Evolutionary conservation across 169 alveolate species (phyloP), one percentile per base, ranked within the genome.

Genomic region (Babesia ovata): DNA sequence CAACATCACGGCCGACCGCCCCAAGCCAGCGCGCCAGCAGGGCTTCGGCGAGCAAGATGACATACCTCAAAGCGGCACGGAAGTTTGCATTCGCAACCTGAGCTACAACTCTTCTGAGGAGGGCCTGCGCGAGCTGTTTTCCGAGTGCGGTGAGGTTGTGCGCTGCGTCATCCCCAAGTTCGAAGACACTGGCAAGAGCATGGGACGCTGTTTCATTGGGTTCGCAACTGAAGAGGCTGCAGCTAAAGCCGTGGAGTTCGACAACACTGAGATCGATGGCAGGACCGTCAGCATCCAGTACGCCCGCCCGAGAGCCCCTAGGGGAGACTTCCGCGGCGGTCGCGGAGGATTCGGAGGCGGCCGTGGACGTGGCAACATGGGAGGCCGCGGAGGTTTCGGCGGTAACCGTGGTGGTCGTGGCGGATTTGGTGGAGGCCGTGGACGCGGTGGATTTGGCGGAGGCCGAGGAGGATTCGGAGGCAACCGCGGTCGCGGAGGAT

Each of bases 1-100:
- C 58, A 94, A 88, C 63, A 62, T 91, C 60, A 88, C 97, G 19
- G 95, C 93, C 1, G 95, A 93, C 61, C 93, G 88, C 50, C 93
- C 85, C 24, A 88, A 86, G 28, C 85, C 87, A 6, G 48, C 79
- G 29, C 63, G 86, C 29, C 76, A 86, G 29, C 65, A 44, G 10
- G 86, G 87, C 0, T 90, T 85, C 14, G 91, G 82, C 26, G 82
- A 79, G 13, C 77, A 75, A 19, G 65, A 26, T 44, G 56, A 44
- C n/a, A 12, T 33, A 2, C 66, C 79, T 2, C 60, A 21, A 45
- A 56, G 75, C 33, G 72, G 78, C 2, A 73, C 75, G 44, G 65
- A 83, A 11, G 65, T 90, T 36, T 86, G 92, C 62, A 57, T 90
- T 36, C 50, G 94, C 24, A 90, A 90, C 49, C 70, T 90, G 44